phyloP scores from a whole-genome alignment of 352 stramenopile species.

The Phytophthora fragariae region DNA sequence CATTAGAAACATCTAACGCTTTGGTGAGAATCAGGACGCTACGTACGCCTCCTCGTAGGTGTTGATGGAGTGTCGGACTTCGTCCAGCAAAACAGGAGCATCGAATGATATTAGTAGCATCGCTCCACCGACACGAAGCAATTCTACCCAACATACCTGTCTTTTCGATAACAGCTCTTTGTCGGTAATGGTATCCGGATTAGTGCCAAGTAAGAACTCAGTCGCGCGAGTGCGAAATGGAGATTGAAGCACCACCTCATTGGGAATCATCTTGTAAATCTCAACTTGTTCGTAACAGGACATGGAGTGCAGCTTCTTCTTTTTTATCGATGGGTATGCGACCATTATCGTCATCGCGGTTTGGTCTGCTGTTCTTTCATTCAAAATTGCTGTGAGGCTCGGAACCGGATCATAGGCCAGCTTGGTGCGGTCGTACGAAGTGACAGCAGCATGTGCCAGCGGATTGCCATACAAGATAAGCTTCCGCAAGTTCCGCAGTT shows the following conservation, averaged over 20 bases:
- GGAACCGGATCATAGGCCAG: constrained; percentile 79
- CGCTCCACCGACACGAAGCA: not conserved
- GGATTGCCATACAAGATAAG: constrained; percentile 84
- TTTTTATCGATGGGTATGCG: constrained; percentile 75
- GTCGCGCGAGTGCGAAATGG: constrained; percentile 63
- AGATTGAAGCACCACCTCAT: constrained; percentile 59
- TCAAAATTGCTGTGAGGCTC: constrained; percentile 54
- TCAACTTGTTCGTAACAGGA: constrained; percentile 76
- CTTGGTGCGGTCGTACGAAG: constrained; percentile 68
- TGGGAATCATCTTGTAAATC: constrained; percentile 87
- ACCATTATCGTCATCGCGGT: constrained; percentile 51
- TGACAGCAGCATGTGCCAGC: constrained; percentile 62
- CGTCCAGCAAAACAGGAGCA: not conserved
- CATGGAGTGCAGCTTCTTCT: constrained; percentile 55
- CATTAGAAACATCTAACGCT: not conserved
- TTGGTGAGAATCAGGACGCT: not conserved
- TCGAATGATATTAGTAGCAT: not conserved
- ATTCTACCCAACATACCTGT: constrained; percentile 13
- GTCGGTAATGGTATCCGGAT: constrained; percentile 27
- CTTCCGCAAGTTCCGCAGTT: constrained; percentile 70
- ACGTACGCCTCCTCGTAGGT: constrained; percentile 34
- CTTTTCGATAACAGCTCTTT: constrained; percentile 35
- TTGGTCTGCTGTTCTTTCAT: constrained; percentile 34
- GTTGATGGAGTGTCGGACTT: constrained; percentile 28
- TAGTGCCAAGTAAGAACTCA: constrained; percentile 46